phyloP scores from a whole-genome alignment of 805 yeast species.

The Wickerhamiella slavikovae region DNA sequence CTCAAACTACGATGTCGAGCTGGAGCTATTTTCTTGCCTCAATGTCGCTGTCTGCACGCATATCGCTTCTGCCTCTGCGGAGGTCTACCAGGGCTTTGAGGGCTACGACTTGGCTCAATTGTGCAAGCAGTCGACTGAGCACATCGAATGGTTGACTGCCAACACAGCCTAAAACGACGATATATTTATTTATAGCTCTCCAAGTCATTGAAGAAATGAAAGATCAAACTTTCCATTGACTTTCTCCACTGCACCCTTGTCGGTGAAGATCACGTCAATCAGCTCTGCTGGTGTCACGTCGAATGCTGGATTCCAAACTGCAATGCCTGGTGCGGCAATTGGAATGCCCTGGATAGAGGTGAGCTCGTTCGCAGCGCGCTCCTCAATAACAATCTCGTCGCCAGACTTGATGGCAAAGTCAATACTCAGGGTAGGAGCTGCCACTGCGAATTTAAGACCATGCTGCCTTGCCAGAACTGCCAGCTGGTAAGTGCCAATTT shows the following conservation, averaged over 20 bases:
- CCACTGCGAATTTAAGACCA: slow-evolving; percentile 69
- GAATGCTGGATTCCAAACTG: slow-evolving; percentile 92
- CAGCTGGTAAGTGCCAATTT: slow-evolving; percentile 85
- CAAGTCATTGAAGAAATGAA: background rate
- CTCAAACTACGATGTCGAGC: no score
- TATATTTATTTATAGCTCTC: background rate
- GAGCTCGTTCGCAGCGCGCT: slow-evolving; percentile 65
- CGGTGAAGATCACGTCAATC: slow-evolving; percentile 83
- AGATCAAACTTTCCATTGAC: slow-evolving; percentile 3
- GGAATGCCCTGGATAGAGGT: slow-evolving; percentile 55
- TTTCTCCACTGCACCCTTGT: slow-evolving; percentile 38
- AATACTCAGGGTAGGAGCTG: slow-evolving; percentile 86
- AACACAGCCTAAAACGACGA: no score
- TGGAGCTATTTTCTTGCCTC: no score
- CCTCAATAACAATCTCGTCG: slow-evolving; percentile 62
- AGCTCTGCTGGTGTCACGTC: slow-evolving; percentile 74
- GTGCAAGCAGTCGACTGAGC: no score
- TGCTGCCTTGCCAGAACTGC: slow-evolving; percentile 50
- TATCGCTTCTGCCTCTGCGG: no score
- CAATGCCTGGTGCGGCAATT: slow-evolving; percentile 63
- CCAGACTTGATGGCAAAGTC: slow-evolving; percentile 52
- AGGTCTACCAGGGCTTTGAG: no score
- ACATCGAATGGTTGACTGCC: no score
- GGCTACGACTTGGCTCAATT: no score
- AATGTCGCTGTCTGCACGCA: no score